A percentile compares a stretch with the other conserved stretches of the same genome.
Evolutionary conservation across 345 rosid species (phyloP).

Genomic region (Passiflora organensis): DNA sequence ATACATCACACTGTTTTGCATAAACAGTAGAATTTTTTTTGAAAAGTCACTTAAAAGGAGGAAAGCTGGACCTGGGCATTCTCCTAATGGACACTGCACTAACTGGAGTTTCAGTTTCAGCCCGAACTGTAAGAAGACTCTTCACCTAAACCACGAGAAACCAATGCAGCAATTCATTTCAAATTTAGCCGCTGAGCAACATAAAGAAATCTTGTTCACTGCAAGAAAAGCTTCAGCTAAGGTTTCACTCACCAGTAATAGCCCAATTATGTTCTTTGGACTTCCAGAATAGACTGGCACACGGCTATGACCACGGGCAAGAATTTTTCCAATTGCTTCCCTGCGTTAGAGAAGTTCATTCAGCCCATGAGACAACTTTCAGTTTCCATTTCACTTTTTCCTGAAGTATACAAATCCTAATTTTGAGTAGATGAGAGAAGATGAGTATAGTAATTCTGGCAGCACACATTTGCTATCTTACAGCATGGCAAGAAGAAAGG

Average conservation of each 20-base stretch:
- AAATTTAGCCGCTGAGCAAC: constrained; percentile 5
- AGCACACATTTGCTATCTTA: background rate
- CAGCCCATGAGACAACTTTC: too few species aligned
- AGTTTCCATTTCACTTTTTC: too few species aligned
- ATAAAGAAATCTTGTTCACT: background rate
- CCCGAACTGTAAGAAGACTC: constrained; percentile 27
- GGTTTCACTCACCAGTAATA: constrained; percentile 22
- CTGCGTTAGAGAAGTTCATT: constrained; percentile 17
- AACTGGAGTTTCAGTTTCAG: constrained; percentile 28
- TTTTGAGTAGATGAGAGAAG: too few species aligned
- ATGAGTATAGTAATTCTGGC: background rate
- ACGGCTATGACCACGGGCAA: constrained; percentile 32
- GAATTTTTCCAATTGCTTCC: constrained; percentile 31
- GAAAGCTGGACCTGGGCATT: constrained; percentile 21
- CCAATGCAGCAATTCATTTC: background rate
- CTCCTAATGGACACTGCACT: constrained; percentile 28
- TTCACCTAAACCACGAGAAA: constrained; percentile 19
- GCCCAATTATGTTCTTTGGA: constrained; percentile 27
- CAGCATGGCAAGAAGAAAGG: background rate
- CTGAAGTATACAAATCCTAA: too few species aligned
- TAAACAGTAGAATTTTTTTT: background rate
- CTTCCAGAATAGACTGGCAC: constrained; percentile 24
- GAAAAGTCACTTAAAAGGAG: background rate
- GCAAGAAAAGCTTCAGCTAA: background rate
- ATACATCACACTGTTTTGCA: constrained; percentile 10